Evolutionary conservation across 805 yeast genomes (phyloP).

Genomic region (Myxozyma kluyveri): DNA sequence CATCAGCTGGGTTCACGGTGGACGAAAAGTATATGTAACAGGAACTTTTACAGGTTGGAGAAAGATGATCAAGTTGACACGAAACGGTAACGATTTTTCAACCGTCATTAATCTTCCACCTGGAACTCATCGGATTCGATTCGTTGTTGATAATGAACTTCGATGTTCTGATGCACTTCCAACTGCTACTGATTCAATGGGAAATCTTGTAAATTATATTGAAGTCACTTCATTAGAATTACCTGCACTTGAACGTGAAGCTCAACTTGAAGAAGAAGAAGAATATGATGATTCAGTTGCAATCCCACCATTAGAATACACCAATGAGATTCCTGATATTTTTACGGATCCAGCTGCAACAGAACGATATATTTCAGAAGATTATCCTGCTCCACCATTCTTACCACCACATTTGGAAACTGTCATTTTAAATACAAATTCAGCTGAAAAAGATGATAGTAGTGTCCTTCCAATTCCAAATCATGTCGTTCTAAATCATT

Average conservation of each 20-base stretch:
- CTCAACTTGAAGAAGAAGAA: constrained; percentile 26
- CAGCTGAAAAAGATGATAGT: constrained; percentile 73
- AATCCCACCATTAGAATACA: constrained; percentile 34
- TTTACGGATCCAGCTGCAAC: constrained; percentile 44
- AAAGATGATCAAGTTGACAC: constrained; percentile 80
- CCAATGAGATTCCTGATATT: constrained; percentile 44
- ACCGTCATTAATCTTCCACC: constrained; percentile 77
- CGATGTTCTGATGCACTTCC: constrained; percentile 84
- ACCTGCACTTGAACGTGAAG: constrained; percentile 31
- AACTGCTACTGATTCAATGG: constrained; percentile 97
- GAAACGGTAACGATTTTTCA: constrained; percentile 45
- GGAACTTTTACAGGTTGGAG: constrained; percentile 99
- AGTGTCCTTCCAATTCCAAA: constrained; percentile 92
- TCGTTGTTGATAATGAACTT: constrained; percentile 90
- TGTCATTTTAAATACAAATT: constrained; percentile 72
- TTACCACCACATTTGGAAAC: constrained; percentile 95
- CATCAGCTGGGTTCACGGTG: constrained; percentile 95
- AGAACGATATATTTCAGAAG: constrained; percentile 42
- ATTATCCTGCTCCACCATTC: constrained; percentile 81
- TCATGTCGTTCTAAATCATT: constrained; percentile 88
- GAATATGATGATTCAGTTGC: constrained; percentile 24
- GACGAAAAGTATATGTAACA: constrained; percentile 88
- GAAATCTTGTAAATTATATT: constrained; percentile 88
- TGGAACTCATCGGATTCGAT: constrained; percentile 90
- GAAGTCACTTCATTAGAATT: constrained; percentile 49